A percentile compares a stretch with the other conserved stretches of the same genome.
Evolutionary conservation across 805 yeast species (phyloP).

Genomic region (Cyberlindnera galapagoensis): DNA sequence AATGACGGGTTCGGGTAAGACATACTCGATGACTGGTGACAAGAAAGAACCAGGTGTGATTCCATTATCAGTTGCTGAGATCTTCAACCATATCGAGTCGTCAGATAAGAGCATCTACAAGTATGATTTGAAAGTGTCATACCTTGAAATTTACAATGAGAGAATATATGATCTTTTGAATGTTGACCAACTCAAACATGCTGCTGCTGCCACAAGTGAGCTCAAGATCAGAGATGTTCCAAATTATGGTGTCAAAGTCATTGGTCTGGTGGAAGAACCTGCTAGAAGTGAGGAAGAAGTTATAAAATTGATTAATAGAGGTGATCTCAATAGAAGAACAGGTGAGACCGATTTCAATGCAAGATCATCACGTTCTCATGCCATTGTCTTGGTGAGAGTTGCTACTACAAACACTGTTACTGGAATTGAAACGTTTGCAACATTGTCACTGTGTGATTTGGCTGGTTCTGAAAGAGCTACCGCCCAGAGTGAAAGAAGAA

Average conservation of each 20-base stretch:
- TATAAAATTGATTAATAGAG: constrained; percentile 50
- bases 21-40: constrained; percentile 80
- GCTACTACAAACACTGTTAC: constrained; percentile 34
- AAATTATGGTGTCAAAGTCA: constrained; percentile 61
- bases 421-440: constrained; percentile 39
- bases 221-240: constrained; percentile 76
- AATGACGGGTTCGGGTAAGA: constrained; percentile 95
- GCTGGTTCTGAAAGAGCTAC: constrained; percentile 95
- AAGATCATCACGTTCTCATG: constrained; percentile 87
- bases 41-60: constrained; percentile 66
- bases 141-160: constrained; percentile 92
- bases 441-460: constrained; percentile 83
- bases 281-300: constrained; percentile 57
- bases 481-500: constrained; percentile 60
- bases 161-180: constrained; percentile 69
- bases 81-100: constrained; percentile 36
- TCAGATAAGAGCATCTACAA: constrained; percentile 24
- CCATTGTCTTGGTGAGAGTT: constrained; percentile 68
- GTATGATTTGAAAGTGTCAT: constrained; percentile 54
- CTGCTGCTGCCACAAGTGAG: constrained; percentile 31
- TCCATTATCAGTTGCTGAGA: constrained; percentile 64
- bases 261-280: constrained; percentile 61
- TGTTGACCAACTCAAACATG: constrained; percentile 18
- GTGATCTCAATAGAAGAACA: constrained; percentile 71
- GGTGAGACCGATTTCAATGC: constrained; percentile 88